Evolutionary conservation across 768 basidiomycete genomes (phyloP).

Genomic region (Tulasnella calospora): DNA sequence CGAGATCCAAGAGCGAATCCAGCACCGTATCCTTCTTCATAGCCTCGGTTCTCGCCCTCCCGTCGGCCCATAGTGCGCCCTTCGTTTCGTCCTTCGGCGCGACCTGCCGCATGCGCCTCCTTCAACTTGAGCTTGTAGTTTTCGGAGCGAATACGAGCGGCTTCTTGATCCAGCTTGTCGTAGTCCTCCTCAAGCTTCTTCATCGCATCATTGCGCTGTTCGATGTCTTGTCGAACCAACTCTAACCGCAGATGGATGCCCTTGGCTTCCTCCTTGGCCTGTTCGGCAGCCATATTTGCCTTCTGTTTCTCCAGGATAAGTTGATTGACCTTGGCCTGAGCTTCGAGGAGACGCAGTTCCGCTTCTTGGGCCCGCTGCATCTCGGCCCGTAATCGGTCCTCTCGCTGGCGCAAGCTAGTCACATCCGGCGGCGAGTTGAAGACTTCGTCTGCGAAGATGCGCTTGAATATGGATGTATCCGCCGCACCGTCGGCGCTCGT

Average conservation of each 20-base stretch:
- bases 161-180: constrained; percentile 20
- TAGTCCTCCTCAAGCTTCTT: constrained; percentile 13
- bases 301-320: constrained; percentile 17
- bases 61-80: constrained; percentile 9
- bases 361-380: constrained; percentile 11
- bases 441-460: constrained; percentile 13
- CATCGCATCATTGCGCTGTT: constrained; percentile 4
- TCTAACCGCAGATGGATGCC: background rate
- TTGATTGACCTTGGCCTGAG: constrained; percentile 20
- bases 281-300: background rate
- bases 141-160: constrained; percentile 13
- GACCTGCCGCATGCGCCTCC: constrained; percentile 7
- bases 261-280: constrained; percentile 16
- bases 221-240: background rate
- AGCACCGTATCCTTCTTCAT: constrained; percentile 3
- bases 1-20: constrained; percentile 3
- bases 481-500: constrained; percentile 6
- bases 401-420: background rate
- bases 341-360: background rate
- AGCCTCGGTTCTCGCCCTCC: background rate
- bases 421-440: background rate
- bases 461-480: constrained; percentile 14
- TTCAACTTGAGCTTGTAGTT: constrained; percentile 20
- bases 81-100: constrained; percentile 15
- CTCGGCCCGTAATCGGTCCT: constrained; percentile 2